These are phyloP conservation scores for Solanum paucissectum DNA, from an alignment of 257 asterid species.

Conservation along the genomic window DNA sequence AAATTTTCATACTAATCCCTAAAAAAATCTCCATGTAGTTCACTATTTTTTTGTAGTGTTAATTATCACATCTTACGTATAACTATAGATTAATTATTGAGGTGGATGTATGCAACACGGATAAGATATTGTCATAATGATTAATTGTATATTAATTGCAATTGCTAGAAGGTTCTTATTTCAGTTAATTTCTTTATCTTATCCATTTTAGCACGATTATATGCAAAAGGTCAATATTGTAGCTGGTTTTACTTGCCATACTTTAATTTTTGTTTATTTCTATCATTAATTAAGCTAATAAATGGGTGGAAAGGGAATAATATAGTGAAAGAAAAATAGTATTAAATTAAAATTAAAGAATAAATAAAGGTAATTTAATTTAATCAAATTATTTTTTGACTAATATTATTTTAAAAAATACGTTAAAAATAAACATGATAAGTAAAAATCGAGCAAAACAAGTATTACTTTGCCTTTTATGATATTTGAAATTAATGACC, in stretches of 20 bases:
- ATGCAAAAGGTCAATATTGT: neutral
- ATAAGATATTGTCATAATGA: neutral
- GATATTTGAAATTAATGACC: neutral
- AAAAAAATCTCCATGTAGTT: too few species aligned
- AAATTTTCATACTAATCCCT: too few species aligned
- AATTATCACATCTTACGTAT: neutral
- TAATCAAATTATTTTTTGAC: neutral
- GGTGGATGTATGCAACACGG: neutral
- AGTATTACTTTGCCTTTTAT: neutral
- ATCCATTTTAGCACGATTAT: neutral
- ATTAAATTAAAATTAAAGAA: neutral
- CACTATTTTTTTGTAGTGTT: too few species aligned
- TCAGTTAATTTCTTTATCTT: neutral
- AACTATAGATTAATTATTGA: neutral
- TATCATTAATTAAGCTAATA: neutral
- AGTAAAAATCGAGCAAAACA: neutral
- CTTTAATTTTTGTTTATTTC: neutral
- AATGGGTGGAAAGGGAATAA: neutral
- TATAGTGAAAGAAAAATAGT: neutral
- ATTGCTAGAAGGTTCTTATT: neutral
- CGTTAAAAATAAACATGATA: neutral
- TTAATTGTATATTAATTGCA: neutral
- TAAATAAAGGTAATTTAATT: neutral
- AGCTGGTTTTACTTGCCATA: neutral
- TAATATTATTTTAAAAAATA: neutral